These are phyloP conservation scores for Auricularia sp. DNA, from an alignment of 768 basidiomycete genomes.

Conservation along the genomic window DNA sequence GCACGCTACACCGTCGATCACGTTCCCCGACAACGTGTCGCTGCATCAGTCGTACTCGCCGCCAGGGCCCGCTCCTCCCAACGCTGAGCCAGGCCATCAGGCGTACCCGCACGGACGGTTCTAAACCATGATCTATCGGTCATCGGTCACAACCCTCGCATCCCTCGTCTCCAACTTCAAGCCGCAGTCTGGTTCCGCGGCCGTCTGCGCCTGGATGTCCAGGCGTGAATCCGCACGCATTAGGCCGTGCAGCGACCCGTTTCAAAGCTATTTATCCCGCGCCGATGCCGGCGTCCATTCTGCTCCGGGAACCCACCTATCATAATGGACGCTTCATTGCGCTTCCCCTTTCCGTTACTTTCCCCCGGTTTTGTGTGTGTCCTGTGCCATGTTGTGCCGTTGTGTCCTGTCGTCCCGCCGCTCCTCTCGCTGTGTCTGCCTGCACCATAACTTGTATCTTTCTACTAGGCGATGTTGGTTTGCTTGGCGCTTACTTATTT, in stretches of 20 bases:
- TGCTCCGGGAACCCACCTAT: background rate
- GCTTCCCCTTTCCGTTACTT: background rate
- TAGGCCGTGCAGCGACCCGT: background rate
- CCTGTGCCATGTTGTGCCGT: background rate
- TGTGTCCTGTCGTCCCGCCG: background rate
- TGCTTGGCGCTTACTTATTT: constrained; percentile 2
- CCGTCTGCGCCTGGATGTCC: background rate
- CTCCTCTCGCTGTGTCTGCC: background rate
- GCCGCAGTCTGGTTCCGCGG: background rate
- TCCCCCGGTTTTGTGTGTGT: background rate
- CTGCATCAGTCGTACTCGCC: background rate
- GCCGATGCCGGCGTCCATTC: background rate
- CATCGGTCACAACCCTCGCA: background rate
- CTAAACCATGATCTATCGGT: background rate
- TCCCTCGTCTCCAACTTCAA: background rate
- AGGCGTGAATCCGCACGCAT: background rate
- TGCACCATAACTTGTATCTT: background rate
- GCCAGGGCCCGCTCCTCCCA: background rate
- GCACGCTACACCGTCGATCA: background rate
- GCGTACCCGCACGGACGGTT: background rate
- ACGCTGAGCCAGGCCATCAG: background rate
- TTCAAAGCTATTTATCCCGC: background rate
- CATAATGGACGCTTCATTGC: background rate
- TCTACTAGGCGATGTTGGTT: background rate
- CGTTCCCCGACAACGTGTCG: background rate